Conservation (phyloP, 805 yeast species). For the Brettanomyces naardenensis region DNA sequence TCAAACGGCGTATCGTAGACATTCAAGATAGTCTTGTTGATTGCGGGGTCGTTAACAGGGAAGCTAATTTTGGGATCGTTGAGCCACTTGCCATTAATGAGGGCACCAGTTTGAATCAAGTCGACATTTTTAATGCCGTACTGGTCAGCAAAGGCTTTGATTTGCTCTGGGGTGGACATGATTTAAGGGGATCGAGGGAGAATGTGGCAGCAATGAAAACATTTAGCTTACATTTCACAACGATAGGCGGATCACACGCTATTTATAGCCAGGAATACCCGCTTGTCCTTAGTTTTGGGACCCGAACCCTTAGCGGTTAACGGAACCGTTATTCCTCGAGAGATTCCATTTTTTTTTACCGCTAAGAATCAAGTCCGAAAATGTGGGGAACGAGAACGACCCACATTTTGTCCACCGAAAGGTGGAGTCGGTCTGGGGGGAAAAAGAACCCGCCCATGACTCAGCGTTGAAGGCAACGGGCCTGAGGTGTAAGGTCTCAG, state of each 20-base stretch:
- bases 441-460: too few species aligned
- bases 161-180: conserved; percentile 22
- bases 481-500: too few species aligned
- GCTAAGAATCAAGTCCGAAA: too few species aligned
- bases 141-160: conserved; percentile 21
- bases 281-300: too few species aligned
- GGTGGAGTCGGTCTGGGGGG: too few species aligned
- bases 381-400: too few species aligned
- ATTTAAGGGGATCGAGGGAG: not conserved
- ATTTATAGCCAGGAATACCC: not conserved
- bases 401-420: too few species aligned
- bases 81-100: conserved; percentile 71
- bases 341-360: too few species aligned
- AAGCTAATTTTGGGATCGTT: conserved; percentile 37
- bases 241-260: not conserved
- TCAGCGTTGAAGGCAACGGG: too few species aligned
- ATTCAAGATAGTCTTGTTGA: conserved; percentile 38
- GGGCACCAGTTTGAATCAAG: conserved; percentile 53
- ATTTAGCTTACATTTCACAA: not conserved
- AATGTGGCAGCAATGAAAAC: not conserved
- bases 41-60: conserved; percentile 72
- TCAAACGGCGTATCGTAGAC: conserved; percentile 49
- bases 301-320: too few species aligned
- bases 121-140: conserved; percentile 35
- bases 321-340: too few species aligned